phyloP scores from a whole-genome alignment of 129 eudicot genomes.

The Glebionis coronaria region DNA sequence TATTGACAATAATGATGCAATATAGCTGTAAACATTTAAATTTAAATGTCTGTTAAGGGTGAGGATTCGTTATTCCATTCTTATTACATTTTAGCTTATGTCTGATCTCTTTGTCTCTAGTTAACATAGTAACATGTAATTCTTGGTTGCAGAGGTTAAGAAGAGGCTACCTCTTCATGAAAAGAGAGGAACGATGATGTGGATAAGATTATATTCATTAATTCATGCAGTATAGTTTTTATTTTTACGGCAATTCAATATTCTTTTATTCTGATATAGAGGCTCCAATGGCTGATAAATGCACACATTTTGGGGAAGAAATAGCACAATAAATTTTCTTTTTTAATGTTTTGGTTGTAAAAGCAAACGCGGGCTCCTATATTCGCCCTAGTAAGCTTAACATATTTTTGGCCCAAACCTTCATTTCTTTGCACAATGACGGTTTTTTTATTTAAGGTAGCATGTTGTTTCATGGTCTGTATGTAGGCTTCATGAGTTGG shows the following conservation, averaged over 20 bases:
- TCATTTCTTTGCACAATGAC: background rate
- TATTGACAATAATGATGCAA: background rate
- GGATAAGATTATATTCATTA: constrained; percentile 29
- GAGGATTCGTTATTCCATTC: too few species aligned
- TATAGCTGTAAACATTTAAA: background rate
- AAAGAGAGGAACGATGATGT: constrained; percentile 74
- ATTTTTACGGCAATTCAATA: constrained; percentile 33
- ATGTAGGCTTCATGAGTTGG: too few species aligned
- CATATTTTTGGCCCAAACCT: background rate
- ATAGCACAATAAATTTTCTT: constrained; percentile 12
- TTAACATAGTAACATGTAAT: background rate
- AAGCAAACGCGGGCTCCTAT: constrained; percentile 4
- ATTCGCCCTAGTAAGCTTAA: background rate
- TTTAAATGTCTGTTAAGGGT: background rate
- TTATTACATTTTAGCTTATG: too few species aligned
- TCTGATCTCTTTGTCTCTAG: background rate
- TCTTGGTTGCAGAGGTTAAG: constrained; percentile 66
- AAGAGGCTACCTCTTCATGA: constrained; percentile 54
- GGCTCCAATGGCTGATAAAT: constrained; percentile 20
- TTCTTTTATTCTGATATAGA: constrained; percentile 50
- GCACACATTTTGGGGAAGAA: constrained; percentile 25
- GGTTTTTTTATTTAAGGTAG: background rate
- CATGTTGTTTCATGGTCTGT: too few species aligned
- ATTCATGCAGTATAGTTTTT: constrained; percentile 31
- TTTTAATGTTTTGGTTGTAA: constrained; percentile 10